Base-by-base conservation (phyloP, 2,329 filamentous ascomycete species). In the Alternaria arbusti region DNA sequence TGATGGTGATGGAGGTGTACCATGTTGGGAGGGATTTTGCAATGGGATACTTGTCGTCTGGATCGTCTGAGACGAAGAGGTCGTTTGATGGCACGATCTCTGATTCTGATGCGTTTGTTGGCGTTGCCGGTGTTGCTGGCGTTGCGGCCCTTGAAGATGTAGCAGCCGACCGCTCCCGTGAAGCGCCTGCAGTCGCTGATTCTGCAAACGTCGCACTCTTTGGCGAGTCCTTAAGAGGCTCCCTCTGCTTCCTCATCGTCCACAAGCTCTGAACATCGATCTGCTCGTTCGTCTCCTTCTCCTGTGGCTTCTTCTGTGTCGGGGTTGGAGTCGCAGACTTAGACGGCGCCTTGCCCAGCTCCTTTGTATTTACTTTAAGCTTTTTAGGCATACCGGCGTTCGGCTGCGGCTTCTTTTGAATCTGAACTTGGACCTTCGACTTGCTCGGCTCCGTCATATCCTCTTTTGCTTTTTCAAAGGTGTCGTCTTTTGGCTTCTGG, bases 1-100 rank as follows among this genome's bases (percentile, higher is more conserved):
- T 58, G 9, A 28, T 20, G 3, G 46, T 57, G 50, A 74, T 69
- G 1, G 49, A 52, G 5, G 36, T 60, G 54, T 71, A 68, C 72
- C 72, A 74, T 11, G 50, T 7, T 15, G 69, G 67, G 15, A 65
- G 52, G 2, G 13, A 12, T 0, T 36, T 5, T 5, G 20, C 46
- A 7, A 57, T 13, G 6, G 26, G 51, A 20, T 65, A 66, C 13
- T 8, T 20, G 2, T 61, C 61, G 11, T 61, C 10, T 8, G 20
- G 17, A 17, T 43, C 17, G n/a, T 23, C 17, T 10, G 55, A 12
- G 6, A 49, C 20, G 11, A 50, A 47, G 4, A 62, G n/a, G 12
- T 28, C 25, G 15, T 36, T 26, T 20, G 44, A 32, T 1, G 26
- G 54, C 8, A n/a, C n/a, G 9, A 32, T 15, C 1, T 36, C 32